Percentiles rank a stretch among this genome's conserved stretches.
Conservation (phyloP, 2,329 filamentous ascomycete genomes). For the Arthrobotrys iridis region DNA sequence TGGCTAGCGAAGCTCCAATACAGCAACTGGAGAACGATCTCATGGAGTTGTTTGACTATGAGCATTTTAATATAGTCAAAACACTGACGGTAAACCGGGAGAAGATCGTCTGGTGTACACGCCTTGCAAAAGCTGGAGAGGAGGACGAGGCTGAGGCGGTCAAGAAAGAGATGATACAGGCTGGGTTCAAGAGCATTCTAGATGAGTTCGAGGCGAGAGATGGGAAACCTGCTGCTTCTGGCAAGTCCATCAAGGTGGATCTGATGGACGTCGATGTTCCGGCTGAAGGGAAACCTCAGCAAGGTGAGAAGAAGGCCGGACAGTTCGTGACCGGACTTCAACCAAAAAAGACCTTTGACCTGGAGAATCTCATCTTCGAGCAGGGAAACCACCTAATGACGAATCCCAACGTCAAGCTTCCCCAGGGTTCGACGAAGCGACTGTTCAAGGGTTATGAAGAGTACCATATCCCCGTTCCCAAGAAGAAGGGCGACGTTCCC, state of each 20-base stretch:
- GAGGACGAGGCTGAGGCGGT: conserved; percentile 76
- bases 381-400: conserved; percentile 99
- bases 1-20: conserved; percentile 84
- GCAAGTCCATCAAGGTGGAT: conserved; percentile 82
- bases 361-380: conserved; percentile 96
- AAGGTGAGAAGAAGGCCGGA: conserved; percentile 69
- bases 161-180: conserved; percentile 89
- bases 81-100: conserved; percentile 91
- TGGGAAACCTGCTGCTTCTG: conserved; percentile 68
- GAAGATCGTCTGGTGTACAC: conserved; percentile 94
- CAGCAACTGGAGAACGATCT: conserved; percentile 97
- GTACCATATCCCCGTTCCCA: conserved; percentile 93
- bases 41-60: conserved; percentile 98
- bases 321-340: conserved; percentile 76
- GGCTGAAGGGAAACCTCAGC: conserved; percentile 66
- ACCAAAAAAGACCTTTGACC: conserved; percentile 85
- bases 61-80: conserved; percentile 90
- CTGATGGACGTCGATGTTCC: conserved; percentile 87
- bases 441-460: conserved; percentile 99
- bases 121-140: conserved; percentile 80
- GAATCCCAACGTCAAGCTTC: conserved; percentile 93
- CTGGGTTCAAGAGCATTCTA: conserved; percentile 84
- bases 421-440: conserved; percentile 92
- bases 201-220: conserved; percentile 84
- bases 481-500: conserved; percentile 81